Evolutionary conservation across 768 basidiomycete genomes (phyloP).

Genomic region (Boletus patriciae): DNA sequence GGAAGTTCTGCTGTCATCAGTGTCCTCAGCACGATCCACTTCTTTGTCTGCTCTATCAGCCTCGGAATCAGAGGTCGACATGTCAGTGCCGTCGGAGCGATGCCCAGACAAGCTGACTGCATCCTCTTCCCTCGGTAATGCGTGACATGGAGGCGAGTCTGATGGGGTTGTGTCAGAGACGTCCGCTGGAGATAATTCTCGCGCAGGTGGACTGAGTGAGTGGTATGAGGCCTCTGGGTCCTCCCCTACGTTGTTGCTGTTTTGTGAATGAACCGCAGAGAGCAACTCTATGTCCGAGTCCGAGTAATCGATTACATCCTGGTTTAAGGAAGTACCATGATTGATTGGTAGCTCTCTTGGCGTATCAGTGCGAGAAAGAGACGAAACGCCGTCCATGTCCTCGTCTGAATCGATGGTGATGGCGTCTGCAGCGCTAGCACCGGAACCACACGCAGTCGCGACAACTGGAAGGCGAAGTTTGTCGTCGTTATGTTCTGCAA

Average conservation of each 20-base stretch:
- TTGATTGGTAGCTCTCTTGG: neutral
- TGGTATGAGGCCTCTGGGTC: neutral
- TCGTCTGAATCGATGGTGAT: constrained; percentile 27
- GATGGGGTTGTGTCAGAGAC: neutral
- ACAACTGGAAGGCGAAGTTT: neutral
- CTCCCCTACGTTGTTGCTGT: constrained; percentile 3
- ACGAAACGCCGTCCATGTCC: neutral
- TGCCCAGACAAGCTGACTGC: neutral
- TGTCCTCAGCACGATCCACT: neutral
- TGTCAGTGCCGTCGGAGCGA: neutral
- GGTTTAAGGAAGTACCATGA: neutral
- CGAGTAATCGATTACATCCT: constrained; percentile 1
- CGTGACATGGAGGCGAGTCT: neutral
- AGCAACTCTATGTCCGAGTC: constrained; percentile 14
- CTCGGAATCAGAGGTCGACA: constrained; percentile 10
- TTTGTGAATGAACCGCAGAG: constrained; percentile 5
- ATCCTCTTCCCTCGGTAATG: neutral
- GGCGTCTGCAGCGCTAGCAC: constrained; percentile 18
- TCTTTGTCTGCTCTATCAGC: neutral
- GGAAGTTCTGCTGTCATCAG: neutral
- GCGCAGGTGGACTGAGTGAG: constrained; percentile 1
- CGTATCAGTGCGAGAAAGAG: neutral
- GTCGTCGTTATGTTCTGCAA: neutral
- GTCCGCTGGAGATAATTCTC: neutral
- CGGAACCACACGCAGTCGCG: constrained; percentile 1